These are phyloP conservation scores for Myochromella boudieri DNA, from an alignment of 768 basidiomycete species.

Conservation along the genomic window DNA sequence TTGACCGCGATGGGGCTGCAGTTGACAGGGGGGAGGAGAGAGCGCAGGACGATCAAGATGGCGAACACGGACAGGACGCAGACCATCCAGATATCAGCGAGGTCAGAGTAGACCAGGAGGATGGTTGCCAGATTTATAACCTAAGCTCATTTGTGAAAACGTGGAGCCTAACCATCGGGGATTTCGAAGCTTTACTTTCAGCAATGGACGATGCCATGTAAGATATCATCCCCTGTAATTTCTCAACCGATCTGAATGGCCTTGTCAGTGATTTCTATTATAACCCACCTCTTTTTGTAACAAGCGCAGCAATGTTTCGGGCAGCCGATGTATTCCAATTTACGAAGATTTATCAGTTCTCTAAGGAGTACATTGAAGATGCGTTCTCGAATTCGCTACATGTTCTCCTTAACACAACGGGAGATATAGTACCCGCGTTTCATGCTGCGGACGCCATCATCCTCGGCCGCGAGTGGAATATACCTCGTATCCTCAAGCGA, in stretches of 20 bases:
- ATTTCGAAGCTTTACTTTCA: conserved; percentile 18
- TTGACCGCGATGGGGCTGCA: conserved; percentile 11
- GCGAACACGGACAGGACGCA: conserved; percentile 1
- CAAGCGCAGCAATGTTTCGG: conserved; percentile 30
- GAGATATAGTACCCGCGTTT: no score
- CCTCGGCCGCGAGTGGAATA: conserved; percentile 27
- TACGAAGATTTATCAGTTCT: conserved; percentile 21
- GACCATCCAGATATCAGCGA: background rate
- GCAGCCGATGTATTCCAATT: conserved; percentile 31
- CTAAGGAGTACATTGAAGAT: conserved; percentile 23
- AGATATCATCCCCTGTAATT: background rate
- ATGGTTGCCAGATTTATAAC: conserved; percentile 7
- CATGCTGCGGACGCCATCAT: conserved; percentile 29
- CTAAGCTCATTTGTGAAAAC: conserved; percentile 2
- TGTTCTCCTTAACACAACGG: background rate
- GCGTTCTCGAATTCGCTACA: conserved; percentile 28
- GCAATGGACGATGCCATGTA: conserved; percentile 22
- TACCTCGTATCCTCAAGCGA: conserved; percentile 29
- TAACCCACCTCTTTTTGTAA: conserved; percentile 22
- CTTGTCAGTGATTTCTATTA: conserved; percentile 20
- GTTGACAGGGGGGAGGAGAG: background rate
- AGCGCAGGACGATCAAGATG: conserved; percentile 2
- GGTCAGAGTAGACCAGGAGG: conserved; percentile 3
- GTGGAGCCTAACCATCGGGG: background rate
- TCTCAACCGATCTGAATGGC: background rate